Conservation (phyloP, 2,329 filamentous ascomycete species). For the Coniochaeta sp. region DNA sequence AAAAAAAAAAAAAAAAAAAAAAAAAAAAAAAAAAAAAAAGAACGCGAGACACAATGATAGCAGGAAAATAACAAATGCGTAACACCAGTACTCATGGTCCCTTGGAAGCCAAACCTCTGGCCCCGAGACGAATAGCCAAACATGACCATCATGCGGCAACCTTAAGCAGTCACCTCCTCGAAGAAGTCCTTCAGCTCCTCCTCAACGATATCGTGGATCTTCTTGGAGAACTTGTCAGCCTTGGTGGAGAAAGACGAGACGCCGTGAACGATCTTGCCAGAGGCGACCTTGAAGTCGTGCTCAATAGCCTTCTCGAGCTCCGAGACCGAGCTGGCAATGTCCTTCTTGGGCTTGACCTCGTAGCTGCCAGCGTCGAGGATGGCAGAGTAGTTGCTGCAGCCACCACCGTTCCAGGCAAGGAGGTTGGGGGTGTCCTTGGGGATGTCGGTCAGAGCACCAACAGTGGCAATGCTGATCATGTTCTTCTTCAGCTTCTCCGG, state of each 20-base stretch:
- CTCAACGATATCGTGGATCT: conserved; percentile 55
- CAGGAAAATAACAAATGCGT: conserved; percentile 10
- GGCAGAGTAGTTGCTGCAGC: conserved; percentile 80
- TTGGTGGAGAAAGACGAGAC: conserved; percentile 45
- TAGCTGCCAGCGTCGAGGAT: conserved; percentile 73
- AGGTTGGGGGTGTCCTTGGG: conserved; percentile 85
- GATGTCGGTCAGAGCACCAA: conserved; percentile 71
- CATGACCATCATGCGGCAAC: background rate
- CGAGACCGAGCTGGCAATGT: conserved; percentile 43
- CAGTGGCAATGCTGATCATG: conserved; percentile 76
- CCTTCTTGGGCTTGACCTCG: conserved; percentile 40
- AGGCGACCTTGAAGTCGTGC: conserved; percentile 53
- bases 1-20: too few relatives aligned
- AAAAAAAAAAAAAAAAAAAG: too few relatives aligned
- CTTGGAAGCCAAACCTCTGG: conserved; percentile 1
- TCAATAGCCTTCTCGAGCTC: conserved; percentile 54
- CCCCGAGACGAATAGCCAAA: conserved; percentile 5
- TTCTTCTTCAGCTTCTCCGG: conserved; percentile 90
- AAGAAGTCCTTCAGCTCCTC: conserved; percentile 55
- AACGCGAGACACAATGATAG: background rate
- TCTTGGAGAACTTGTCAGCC: conserved; percentile 55
- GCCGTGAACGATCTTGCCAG: conserved; percentile 48
- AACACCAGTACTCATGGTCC: background rate
- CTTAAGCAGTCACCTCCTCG: conserved; percentile 37
- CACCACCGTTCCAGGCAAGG: conserved; percentile 98